Evolutionary conservation across 192 early-diverging fungal genomes (phyloP).

Genomic region (Podila verticillata): DNA sequence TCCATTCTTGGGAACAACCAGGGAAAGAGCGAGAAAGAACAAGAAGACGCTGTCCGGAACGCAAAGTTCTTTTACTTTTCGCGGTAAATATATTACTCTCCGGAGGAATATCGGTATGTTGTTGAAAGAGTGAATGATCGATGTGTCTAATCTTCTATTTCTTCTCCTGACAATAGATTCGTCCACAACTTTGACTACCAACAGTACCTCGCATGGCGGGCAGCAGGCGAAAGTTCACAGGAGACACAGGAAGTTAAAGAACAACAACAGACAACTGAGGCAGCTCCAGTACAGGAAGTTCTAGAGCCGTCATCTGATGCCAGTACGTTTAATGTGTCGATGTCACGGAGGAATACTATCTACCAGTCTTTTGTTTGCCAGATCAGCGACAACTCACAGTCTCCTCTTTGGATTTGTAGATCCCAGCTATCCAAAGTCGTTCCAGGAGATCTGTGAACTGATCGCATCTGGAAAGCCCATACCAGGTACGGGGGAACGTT

Average conservation of each 20-base stretch:
- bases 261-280: not conserved
- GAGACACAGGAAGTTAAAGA: not conserved
- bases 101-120: not conserved
- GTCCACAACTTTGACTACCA: conserved; percentile 26
- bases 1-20: conserved; percentile 29
- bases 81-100: conserved; percentile 12
- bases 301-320: not conserved
- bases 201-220: conserved; percentile 33
- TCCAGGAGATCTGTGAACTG: conserved; percentile 54
- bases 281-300: not conserved
- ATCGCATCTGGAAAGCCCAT: conserved; percentile 51
- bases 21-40: conserved; percentile 22
- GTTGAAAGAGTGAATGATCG: not conserved
- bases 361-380: not conserved
- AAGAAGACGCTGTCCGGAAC: conserved; percentile 28
- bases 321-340: not conserved
- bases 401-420: not conserved
- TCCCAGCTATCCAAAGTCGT: conserved; percentile 49
- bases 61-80: conserved; percentile 44
- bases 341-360: not conserved
- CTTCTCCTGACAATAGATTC: conserved; percentile 12
- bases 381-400: not conserved
- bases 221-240: not conserved
- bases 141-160: not conserved
- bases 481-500: conserved; percentile 26